Evolutionary conservation across 371 early-diverging fungal genomes (phyloP), one percentile per base, ranked within the genome.

Genomic region (Coemansia sp.): DNA sequence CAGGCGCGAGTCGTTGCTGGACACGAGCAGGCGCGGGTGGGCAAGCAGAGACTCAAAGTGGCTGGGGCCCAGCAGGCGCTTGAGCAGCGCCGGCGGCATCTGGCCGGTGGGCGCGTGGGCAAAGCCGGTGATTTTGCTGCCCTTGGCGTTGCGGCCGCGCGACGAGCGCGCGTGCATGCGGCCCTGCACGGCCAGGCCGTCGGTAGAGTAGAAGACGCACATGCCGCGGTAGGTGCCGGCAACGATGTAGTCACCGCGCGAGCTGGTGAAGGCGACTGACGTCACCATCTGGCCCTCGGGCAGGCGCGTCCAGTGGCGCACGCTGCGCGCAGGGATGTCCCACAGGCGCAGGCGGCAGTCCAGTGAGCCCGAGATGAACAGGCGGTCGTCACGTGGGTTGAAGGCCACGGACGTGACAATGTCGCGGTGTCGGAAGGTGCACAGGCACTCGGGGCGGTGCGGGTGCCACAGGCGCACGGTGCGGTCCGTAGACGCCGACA

Each of bases 391-490:
- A 67, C 78, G 63, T 9, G 94, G 94, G 69, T 91, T 93, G 64
- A 95, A 95, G 0, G 83, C 80, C 4, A 93, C 87, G 34, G 88
- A 81, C 2, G 91, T 86, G 2, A 94, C 93, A 26, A 86, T 84
- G 70, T 91, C 93, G 13, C 78, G 59, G 70, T 94, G 94, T 20
- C 79, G 78, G 67, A 94, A 92, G 2, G 85, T 80, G 67, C 91
- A 88, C 43, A 95, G 79, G 63, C 92, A 93, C 42, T 86, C 87
- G 13, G 76, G 66, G 20, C 86, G 79, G 35, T 81, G 82, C 13
- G 89, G 68, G 76, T 95, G 94, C 93, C 93, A 95, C 62, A 95
- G 63, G 20, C 93, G 86, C 40, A 93, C 94, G 0, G 89, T 90
- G 51, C 85, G 84, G 67, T 95, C 95, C 82, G 89, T 84, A 13